Base-by-base conservation (phyloP, 306 rosid species). In the Glycine latifolia region DNA sequence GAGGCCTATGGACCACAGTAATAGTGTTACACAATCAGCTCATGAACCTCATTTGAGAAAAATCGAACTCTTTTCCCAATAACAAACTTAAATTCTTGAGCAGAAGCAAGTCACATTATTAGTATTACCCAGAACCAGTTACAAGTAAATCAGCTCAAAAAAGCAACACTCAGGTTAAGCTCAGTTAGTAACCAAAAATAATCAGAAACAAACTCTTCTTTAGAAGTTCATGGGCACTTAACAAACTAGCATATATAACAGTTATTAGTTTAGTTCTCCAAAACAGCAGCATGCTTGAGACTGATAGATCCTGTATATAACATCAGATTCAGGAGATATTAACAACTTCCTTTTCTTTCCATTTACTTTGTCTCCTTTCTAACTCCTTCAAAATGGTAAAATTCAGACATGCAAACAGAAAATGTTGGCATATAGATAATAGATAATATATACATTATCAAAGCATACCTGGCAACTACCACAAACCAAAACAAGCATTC, bases 401-500 rank as follows among this genome's bases (percentile, higher is more conserved):
- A 50, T 50, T 77, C 54, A 72, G 54, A 9, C 6, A 17, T 43
- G 37, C 75, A 74, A 68, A 35, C 39, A 63, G 17, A 74, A 74
- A 26, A 33, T 37, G 48, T 31, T 44, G 72, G 59, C 55, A 79
- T n/a, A 6, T n/a, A 6, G 47, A 56, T 47, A 3, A 44, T n/a
- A 55, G 44, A 39, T 39, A 46, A 46, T 43, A 15, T 78, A 33
- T 7, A 63, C 39, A n/a, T 78, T 13, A 75, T 26, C 66, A 80
- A 59, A 56, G 58, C 87, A 83, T 87, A 91, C 99, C 98, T 88
- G 92, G 84, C 97, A 95, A 88, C 70, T 84, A 66, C 77, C 53
- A 83, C 99, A 95, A 75, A 91, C 90, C 78, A 95, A 87, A 53
- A 93, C 93, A 61, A 95, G 98, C 93, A 95, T 95, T 83, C 99